Evolutionary conservation across 805 yeast species (phyloP), one percentile per base, ranked within the genome.

Genomic region (Kodamaea restingae): DNA sequence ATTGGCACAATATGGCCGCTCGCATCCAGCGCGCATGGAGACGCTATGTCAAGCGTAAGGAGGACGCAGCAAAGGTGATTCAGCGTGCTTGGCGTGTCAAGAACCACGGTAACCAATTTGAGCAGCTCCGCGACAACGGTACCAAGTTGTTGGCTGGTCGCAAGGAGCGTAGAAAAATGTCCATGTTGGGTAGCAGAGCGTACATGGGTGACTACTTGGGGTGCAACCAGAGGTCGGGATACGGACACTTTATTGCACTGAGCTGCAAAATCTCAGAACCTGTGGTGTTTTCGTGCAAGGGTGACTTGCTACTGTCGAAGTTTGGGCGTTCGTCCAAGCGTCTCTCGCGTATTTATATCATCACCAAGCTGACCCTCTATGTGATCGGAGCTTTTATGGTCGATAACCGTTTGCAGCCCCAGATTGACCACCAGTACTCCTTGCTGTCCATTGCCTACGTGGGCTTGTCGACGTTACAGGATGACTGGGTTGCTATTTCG

Each of bases 1-100:
- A 88, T 59, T 93, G 98, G 98, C 91, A 88, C 55, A 87, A 86
- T 51, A 93, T 93, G 95, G 98, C 98, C 4, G 90, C 95, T 3
- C 79, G 95, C 52, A 91, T 93, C 51, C 99, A 93, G 70, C 78
- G 97, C 49, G 98, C 98, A 3, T 88, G 97, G 86, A 77, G 98
- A 68, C 73, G 86, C 52, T 86, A 83, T 56, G 67, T 81, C 45
- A 81, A 80, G 60, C 75, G 86, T 55, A 81, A 90, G 65, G 84
- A 81, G 41, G 95, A 87, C 52, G 88, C 95, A 17, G 97, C 96
- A 1, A 78, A 76, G 42, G 75, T 72, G 38, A 78, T 88, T 31
- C 97, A 90, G 63, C 75, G 81, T 45, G 80, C 85, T 35, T 87
- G 95, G 84, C 78, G 93, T 60, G 82, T 77, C 44, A 77, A 80